A percentile compares a stretch with the other conserved stretches of the same genome.
phyloP scores from a whole-genome alignment of 345 rosid genomes.

The Theobroma cacao region DNA sequence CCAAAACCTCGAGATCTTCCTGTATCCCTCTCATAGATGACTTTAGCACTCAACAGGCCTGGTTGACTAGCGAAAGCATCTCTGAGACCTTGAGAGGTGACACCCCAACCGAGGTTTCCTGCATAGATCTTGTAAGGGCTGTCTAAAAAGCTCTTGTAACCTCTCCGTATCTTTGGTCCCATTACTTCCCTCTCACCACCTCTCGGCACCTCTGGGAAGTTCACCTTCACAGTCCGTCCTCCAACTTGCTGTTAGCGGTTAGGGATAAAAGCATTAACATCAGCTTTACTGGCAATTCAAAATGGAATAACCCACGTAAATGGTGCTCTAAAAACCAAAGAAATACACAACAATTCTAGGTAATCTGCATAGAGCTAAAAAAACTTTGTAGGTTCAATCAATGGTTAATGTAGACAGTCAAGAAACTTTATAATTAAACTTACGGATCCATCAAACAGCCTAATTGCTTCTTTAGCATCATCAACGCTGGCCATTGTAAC shows the following conservation, averaged over 20 bases:
- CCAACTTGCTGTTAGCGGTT: constrained; percentile 64
- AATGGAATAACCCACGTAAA: background rate
- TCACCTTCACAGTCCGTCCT: constrained; percentile 78
- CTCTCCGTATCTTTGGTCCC: constrained; percentile 51
- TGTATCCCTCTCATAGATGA: constrained; percentile 59
- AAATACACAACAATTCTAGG: background rate
- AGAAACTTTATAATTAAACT: constrained; percentile 26
- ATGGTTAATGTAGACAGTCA: background rate
- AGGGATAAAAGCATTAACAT: background rate
- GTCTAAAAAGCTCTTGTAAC: constrained; percentile 56
- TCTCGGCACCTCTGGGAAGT: constrained; percentile 92
- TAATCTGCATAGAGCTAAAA: background rate
- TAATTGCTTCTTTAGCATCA: constrained; percentile 85
- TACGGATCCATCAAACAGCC: constrained; percentile 75
- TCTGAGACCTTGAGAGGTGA: constrained; percentile 69
- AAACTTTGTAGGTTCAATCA: background rate
- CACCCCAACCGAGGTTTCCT: constrained; percentile 82
- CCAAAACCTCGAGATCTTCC: constrained; percentile 93
- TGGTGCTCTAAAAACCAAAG: background rate
- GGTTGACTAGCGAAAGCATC: constrained; percentile 68
- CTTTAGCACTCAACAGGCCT: constrained; percentile 84
- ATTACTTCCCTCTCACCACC: constrained; percentile 88
- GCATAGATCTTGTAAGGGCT: constrained; percentile 90
- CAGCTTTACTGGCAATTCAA: background rate
- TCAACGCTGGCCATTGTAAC: constrained; percentile 72